Conservation (phyloP, 2,329 filamentous ascomycete genomes). For the Colletotrichum filicis region DNA sequence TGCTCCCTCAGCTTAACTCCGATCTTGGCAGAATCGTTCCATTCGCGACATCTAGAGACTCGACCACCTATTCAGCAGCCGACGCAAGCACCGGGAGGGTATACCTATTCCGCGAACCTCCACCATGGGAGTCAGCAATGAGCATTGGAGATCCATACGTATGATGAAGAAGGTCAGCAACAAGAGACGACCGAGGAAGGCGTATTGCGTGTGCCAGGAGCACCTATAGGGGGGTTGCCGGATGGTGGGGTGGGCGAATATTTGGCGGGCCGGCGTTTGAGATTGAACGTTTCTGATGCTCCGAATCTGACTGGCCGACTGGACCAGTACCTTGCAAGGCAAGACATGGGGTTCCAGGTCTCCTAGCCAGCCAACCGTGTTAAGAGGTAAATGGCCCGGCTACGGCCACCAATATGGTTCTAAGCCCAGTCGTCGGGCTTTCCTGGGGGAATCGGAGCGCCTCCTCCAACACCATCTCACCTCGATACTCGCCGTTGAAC, state of each 20-base stretch:
- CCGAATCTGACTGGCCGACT: slow-evolving; percentile 28
- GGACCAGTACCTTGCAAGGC: neutral
- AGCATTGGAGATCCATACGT: neutral
- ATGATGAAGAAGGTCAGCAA: neutral
- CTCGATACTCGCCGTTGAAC: neutral
- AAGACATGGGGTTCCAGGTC: slow-evolving; percentile 10
- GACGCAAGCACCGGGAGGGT: neutral
- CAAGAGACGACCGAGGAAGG: neutral
- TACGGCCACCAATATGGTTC: slow-evolving; percentile 4
- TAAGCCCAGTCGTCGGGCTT: neutral
- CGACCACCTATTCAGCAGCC: neutral
- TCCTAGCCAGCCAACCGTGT: slow-evolving; percentile 11
- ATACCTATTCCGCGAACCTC: slow-evolving; percentile 1
- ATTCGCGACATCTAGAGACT: neutral
- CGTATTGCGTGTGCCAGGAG: neutral
- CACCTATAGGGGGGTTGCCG: slow-evolving; percentile 1
- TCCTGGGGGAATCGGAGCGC: slow-evolving; percentile 8
- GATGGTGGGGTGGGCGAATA: slow-evolving; percentile 11
- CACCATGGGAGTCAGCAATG: neutral
- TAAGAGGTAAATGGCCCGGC: neutral
- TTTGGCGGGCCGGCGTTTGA: slow-evolving; percentile 33
- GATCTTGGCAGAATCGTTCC: neutral
- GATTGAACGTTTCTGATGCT: slow-evolving; percentile 34
- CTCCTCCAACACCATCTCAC: slow-evolving; percentile 8
- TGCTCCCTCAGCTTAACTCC: slow-evolving; percentile 6